Percentiles rank a stretch among this genome's conserved stretches.
Conservation (phyloP, 805 yeast species). For the Lipomyces oligophaga region DNA sequence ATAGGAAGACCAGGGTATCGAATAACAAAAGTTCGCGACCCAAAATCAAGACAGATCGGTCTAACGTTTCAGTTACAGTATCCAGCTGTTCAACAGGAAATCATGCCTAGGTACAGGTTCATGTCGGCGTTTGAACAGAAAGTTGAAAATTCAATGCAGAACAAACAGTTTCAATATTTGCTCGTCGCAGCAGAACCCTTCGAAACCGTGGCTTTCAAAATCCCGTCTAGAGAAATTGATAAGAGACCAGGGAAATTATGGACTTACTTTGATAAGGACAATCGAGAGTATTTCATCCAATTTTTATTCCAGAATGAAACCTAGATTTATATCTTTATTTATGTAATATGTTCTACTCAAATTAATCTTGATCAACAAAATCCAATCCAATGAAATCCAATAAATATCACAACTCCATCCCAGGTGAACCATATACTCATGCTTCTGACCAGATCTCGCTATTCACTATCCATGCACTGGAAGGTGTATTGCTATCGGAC, state of each 20-base stretch:
- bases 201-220: slow-evolving; percentile 69
- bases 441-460: too few species aligned
- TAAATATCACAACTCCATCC: too few species aligned
- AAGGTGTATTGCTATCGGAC: too few species aligned
- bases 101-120: slow-evolving; percentile 63
- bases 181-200: slow-evolving; percentile 88
- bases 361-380: too few species aligned
- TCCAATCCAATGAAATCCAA: too few species aligned
- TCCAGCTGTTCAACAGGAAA: slow-evolving; percentile 45
- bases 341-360: too few species aligned
- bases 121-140: slow-evolving; percentile 74
- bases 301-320: slow-evolving; percentile 47
- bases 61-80: slow-evolving; percentile 58
- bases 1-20: slow-evolving; percentile 74
- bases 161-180: slow-evolving; percentile 58
- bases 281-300: slow-evolving; percentile 67
- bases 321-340: too few species aligned
- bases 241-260: slow-evolving; percentile 44
- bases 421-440: too few species aligned
- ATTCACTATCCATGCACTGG: too few species aligned
- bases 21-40: slow-evolving; percentile 65
- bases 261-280: slow-evolving; percentile 72
- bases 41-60: slow-evolving; percentile 57
- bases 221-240: slow-evolving; percentile 60
- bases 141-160: slow-evolving; percentile 46